Conservation (phyloP, 371 early-diverging fungal genomes). For the Phascolomyces articulosus region DNA sequence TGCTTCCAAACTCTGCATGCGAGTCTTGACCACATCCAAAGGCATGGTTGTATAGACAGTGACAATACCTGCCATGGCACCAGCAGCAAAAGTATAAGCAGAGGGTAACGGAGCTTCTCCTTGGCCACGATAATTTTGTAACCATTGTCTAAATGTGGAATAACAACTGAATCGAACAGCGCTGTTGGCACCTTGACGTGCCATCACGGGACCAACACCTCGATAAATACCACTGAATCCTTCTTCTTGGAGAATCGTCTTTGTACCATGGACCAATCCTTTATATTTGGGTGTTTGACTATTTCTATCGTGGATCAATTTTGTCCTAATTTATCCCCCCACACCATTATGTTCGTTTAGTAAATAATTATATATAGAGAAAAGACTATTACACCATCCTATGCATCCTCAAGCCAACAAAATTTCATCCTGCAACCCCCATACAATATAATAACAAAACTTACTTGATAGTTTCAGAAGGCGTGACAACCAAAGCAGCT, state of each 20-base stretch:
- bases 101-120: slow-evolving; percentile 62
- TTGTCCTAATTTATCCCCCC: no score
- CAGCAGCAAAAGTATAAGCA: slow-evolving; percentile 71
- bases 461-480: slow-evolving; percentile 91
- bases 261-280: slow-evolving; percentile 80
- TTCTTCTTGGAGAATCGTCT: slow-evolving; percentile 67
- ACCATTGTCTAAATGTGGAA: slow-evolving; percentile 70
- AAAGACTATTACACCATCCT: no score
- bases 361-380: no score
- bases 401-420: no score
- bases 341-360: no score
- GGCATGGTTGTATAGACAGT: slow-evolving; percentile 96
- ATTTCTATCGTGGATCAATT: slow-evolving; percentile 82
- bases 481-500: slow-evolving; percentile 86
- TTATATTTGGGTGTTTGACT: slow-evolving; percentile 68
- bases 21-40: slow-evolving; percentile 92
- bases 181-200: slow-evolving; percentile 91
- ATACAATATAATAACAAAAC: no score
- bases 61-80: slow-evolving; percentile 84
- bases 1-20: slow-evolving; percentile 86
- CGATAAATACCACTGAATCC: slow-evolving; percentile 89
- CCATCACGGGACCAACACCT: slow-evolving; percentile 89
- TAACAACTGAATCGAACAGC: slow-evolving; percentile 90
- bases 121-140: slow-evolving; percentile 45
- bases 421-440: no score